phyloP scores from a whole-genome alignment of 352 stramenopile genomes.

The Detonula confervacea region DNA sequence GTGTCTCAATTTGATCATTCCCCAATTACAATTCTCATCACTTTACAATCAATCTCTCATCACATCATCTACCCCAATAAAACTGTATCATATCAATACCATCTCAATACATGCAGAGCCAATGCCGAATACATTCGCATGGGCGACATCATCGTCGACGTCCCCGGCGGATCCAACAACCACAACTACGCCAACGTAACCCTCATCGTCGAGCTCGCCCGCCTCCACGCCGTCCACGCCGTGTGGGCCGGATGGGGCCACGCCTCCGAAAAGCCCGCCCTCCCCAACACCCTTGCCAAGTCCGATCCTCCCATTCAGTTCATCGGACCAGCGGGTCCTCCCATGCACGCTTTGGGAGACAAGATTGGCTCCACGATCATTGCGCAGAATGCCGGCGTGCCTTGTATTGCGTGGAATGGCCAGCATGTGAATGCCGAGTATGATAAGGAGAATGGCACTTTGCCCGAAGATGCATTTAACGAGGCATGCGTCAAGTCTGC shows the following conservation, averaged over 20 bases:
- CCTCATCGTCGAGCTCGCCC: slow-evolving; percentile 96
- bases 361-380: slow-evolving; percentile 99
- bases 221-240: slow-evolving; percentile 95
- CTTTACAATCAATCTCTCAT: background rate
- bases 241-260: slow-evolving; percentile 95
- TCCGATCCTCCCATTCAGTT: slow-evolving; percentile 95
- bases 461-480: slow-evolving; percentile 93
- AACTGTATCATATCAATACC: too few relatives aligned
- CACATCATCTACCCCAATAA: background rate
- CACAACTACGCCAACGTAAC: slow-evolving; percentile 99
- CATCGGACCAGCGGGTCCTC: slow-evolving; percentile 96
- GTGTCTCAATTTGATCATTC: slow-evolving; percentile 1
- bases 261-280: slow-evolving; percentile 93
- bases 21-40: background rate
- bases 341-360: slow-evolving; percentile 99
- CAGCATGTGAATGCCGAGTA: slow-evolving; percentile 94
- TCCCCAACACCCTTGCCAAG: slow-evolving; percentile 94
- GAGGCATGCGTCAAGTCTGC: slow-evolving; percentile 92
- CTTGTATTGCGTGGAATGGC: slow-evolving; percentile 99
- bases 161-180: slow-evolving; percentile 99
- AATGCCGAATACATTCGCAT: slow-evolving; percentile 99
- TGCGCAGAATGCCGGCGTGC: slow-evolving; percentile 97
- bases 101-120: slow-evolving; percentile 85
- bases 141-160: slow-evolving; percentile 99
- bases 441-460: slow-evolving; percentile 69